phyloP scores from a whole-genome alignment of 768 basidiomycete genomes.

The Termitomyces eurrhizus region DNA sequence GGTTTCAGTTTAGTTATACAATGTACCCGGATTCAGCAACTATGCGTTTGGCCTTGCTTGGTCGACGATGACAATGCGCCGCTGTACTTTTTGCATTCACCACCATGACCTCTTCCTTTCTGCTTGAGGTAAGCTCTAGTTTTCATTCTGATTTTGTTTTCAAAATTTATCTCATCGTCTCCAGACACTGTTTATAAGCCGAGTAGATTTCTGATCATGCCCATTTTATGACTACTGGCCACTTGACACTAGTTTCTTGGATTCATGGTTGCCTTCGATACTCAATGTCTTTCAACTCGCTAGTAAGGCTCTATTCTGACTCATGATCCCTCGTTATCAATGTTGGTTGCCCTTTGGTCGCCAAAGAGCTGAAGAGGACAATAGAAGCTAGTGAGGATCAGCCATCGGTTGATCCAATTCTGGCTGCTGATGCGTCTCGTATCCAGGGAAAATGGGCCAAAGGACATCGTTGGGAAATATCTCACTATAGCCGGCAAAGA shows the following conservation, averaged over 20 bases:
- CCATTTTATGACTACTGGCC: slow-evolving; percentile 68
- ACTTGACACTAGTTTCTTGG: slow-evolving; percentile 98
- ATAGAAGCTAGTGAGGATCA: slow-evolving; percentile 89
- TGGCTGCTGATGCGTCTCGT: slow-evolving; percentile 6
- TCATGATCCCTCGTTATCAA: slow-evolving; percentile 33
- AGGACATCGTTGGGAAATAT: slow-evolving; percentile 85
- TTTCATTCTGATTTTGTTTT: not conserved
- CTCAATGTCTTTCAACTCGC: slow-evolving; percentile 68
- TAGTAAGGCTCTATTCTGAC: not conserved
- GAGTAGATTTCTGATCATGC: not conserved
- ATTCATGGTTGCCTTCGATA: slow-evolving; percentile 95
- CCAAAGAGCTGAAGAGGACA: slow-evolving; percentile 63
- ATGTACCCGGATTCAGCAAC: not conserved
- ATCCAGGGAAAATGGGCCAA: slow-evolving; percentile 99
- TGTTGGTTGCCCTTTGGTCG: slow-evolving; percentile 89
- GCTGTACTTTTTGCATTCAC: not conserved
- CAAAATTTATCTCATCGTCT: not conserved
- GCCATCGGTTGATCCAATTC: slow-evolving; percentile 55
- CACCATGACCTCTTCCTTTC: slow-evolving; percentile 55
- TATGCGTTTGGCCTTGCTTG: slow-evolving; percentile 4
- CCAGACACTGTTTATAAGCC: slow-evolving; percentile 34
- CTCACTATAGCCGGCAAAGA: too few relatives aligned
- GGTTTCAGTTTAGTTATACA: not conserved
- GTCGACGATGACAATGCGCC: not conserved
- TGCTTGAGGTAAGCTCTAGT: slow-evolving; percentile 58